A percentile compares a stretch with the other conserved stretches of the same genome.
Evolutionary conservation across 1,284 basidiomycete genomes (phyloP).

Genomic region (Neolentinus lepideus): DNA sequence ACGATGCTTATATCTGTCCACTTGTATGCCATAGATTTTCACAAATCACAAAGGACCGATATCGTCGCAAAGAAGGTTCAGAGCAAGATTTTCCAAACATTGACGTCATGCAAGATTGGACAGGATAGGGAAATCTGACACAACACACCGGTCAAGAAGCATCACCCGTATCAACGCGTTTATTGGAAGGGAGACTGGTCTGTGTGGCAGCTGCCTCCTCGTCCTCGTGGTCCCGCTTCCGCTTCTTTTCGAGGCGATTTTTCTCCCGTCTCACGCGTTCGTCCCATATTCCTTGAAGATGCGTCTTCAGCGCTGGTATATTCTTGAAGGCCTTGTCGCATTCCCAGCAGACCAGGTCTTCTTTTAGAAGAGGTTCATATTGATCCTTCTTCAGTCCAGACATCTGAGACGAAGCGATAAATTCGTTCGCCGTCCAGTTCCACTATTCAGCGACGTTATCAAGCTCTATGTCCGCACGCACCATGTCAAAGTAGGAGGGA

Average conservation of each 20-base stretch:
- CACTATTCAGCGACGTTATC: not conserved
- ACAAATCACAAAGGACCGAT: not conserved
- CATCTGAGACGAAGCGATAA: conserved; percentile 32
- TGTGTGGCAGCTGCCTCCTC: not conserved
- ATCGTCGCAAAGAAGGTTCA: not conserved
- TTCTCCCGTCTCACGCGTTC: conserved; percentile 31
- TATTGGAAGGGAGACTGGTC: not conserved
- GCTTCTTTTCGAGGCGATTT: conserved; percentile 1
- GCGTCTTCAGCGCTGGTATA: conserved; percentile 72
- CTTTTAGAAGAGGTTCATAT: conserved; percentile 66
- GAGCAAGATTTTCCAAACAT: not conserved
- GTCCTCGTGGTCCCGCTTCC: not conserved
- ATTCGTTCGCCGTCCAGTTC: not conserved
- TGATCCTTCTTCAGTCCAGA: conserved; percentile 37
- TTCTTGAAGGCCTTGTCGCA: conserved; percentile 59
- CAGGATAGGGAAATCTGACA: not conserved
- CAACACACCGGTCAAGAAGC: not conserved
- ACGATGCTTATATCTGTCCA: no score
- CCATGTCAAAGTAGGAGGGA: conserved; percentile 42
- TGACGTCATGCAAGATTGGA: not conserved
- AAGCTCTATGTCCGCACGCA: conserved; percentile 20
- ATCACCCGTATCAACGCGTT: not conserved
- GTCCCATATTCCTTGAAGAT: conserved; percentile 62
- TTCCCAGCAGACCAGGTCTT: conserved; percentile 60
- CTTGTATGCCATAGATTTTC: no score